Conservation (phyloP, 2,329 filamentous ascomycete species). For the Aspergillus transmontanensis region DNA sequence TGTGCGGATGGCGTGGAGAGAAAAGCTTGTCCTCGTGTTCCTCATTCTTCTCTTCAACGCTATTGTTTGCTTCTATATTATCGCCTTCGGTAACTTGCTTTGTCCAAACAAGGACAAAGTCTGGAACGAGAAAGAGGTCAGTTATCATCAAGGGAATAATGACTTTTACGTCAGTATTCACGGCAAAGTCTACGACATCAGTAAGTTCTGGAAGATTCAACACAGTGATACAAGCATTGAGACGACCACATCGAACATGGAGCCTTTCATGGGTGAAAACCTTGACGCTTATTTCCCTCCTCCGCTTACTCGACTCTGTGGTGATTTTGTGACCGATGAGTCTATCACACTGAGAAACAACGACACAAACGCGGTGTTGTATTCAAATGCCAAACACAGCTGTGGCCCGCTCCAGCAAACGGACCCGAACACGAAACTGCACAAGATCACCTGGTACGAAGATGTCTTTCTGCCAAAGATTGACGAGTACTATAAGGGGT, state of each 20-base stretch:
- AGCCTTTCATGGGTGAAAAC: conserved; percentile 73
- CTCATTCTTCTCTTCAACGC: conserved; percentile 82
- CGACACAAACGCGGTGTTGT: conserved; percentile 65
- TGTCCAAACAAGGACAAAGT: conserved; percentile 92
- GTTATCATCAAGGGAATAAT: conserved; percentile 67
- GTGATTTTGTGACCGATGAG: conserved; percentile 66
- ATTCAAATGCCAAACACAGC: conserved; percentile 64
- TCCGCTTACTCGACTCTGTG: conserved; percentile 74
- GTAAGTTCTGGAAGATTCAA: conserved; percentile 80
- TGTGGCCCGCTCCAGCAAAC: conserved; percentile 65
- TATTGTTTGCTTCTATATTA: conserved; percentile 86
- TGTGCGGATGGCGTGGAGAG: conserved; percentile 95
- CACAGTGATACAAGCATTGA: conserved; percentile 75
- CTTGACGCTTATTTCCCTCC: conserved; percentile 84
- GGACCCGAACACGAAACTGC: conserved; percentile 60
- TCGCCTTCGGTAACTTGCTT: conserved; percentile 78
- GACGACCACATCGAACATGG: conserved; percentile 67
- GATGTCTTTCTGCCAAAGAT: conserved; percentile 75
- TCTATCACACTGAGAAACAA: conserved; percentile 55
- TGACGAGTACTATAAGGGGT: conserved; percentile 82
- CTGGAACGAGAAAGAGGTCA: conserved; percentile 73
- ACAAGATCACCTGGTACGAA: conserved; percentile 74
- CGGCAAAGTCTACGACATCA: conserved; percentile 88
- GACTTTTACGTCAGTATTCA: conserved; percentile 88
- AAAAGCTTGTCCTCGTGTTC: conserved; percentile 82